These are phyloP conservation scores for Trichoderma erinaceum DNA, from an alignment of 495 filamentous ascomycete genomes.

Conservation along the genomic window DNA sequence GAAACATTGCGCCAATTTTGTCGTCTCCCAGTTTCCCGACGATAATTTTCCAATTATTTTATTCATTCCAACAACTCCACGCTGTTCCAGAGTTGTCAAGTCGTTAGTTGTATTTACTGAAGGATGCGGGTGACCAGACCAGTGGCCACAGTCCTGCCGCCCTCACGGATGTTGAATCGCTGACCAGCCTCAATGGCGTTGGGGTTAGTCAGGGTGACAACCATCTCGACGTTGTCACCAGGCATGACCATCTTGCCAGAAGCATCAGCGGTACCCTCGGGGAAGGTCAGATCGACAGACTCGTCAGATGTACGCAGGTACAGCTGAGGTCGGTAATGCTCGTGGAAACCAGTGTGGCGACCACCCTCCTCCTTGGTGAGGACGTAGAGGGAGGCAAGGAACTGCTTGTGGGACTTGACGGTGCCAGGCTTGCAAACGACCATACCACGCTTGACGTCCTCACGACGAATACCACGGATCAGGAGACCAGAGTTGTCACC, in stretches of 20 bases:
- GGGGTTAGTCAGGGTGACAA: constrained; percentile 70
- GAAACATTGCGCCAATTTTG: background rate
- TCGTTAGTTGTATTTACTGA: constrained; percentile 40
- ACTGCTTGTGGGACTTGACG: constrained; percentile 76
- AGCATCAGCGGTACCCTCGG: constrained; percentile 64
- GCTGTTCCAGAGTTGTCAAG: background rate
- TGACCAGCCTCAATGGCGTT: constrained; percentile 82
- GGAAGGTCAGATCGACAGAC: constrained; percentile 72
- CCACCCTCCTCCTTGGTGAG: constrained; percentile 96
- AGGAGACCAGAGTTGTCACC: constrained; percentile 98
- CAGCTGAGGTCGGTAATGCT: constrained; percentile 94
- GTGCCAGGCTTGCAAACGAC: constrained; percentile 73
- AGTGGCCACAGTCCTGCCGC: constrained; percentile 87
- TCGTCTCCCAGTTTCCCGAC: background rate
- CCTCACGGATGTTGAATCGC: constrained; percentile 95
- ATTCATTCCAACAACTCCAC: background rate
- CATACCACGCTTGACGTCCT: constrained; percentile 93
- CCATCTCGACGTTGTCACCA: constrained; percentile 97
- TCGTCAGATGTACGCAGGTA: constrained; percentile 94
- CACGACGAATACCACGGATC: constrained; percentile 87
- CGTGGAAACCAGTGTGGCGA: constrained; percentile 84
- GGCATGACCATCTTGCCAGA: constrained; percentile 78
- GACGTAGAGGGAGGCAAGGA: constrained; percentile 93
- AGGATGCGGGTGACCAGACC: constrained; percentile 84
- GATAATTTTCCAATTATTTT: background rate